Conservation (phyloP, 177 flowering plant genomes). For the Vitis hybrid region DNA sequence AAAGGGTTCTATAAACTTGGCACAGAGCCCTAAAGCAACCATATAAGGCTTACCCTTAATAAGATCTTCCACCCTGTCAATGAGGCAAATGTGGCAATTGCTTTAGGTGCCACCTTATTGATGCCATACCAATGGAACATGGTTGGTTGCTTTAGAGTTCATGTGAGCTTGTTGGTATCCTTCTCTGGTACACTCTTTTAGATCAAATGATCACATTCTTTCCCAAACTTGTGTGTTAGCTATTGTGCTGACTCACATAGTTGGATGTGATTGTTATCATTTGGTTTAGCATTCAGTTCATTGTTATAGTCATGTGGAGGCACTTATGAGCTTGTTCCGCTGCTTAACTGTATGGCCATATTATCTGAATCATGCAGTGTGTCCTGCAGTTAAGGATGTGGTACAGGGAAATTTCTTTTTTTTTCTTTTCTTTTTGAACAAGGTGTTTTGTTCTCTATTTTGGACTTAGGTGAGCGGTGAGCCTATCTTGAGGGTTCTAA, state of each 20-base stretch:
- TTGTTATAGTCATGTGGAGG: slow-evolving; percentile 2
- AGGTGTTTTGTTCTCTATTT: slow-evolving; percentile 16
- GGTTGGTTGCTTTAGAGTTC: slow-evolving; percentile 21
- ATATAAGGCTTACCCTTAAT: not conserved
- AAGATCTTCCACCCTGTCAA: not conserved
- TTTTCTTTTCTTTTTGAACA: not conserved
- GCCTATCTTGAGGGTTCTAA: slow-evolving; percentile 13
- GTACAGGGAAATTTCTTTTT: not conserved
- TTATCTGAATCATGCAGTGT: not conserved
- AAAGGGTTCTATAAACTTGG: slow-evolving; percentile 4
- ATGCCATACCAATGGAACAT: slow-evolving; percentile 1
- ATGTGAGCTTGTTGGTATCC: slow-evolving; percentile 4
- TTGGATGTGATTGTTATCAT: slow-evolving; percentile 15
- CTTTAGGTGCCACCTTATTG: slow-evolving; percentile 1
- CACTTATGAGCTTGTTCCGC: slow-evolving; percentile 7
- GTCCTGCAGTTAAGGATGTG: slow-evolving; percentile 4
- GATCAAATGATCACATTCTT: slow-evolving; percentile 17
- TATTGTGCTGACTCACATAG: slow-evolving; percentile 7
- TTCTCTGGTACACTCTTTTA: not conserved
- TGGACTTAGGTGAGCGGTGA: slow-evolving; percentile 17
- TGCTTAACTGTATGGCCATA: slow-evolving; percentile 10
- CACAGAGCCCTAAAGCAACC: slow-evolving; percentile 8
- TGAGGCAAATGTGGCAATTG: not conserved
- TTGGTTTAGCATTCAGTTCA: slow-evolving; percentile 11
- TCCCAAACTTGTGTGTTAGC: slow-evolving; percentile 8